Evolutionary conservation across 768 basidiomycete species (phyloP).

Genomic region (Leucogyrophana mollusca): DNA sequence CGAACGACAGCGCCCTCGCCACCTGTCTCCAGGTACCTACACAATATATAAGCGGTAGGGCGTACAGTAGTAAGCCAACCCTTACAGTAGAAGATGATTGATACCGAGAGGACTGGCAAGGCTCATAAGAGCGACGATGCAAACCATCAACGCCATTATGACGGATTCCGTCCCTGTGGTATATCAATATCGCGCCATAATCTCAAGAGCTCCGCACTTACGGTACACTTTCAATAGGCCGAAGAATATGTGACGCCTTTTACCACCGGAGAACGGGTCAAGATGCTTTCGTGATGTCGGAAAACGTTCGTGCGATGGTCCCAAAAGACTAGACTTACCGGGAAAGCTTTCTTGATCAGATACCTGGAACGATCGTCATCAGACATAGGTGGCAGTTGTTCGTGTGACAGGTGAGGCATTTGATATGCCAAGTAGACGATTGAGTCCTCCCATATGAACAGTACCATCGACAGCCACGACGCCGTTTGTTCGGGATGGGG

Average conservation of each 20-base stretch:
- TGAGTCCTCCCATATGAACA: slow-evolving; percentile 54
- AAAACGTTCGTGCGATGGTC: neutral
- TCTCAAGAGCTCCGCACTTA: neutral
- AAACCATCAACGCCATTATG: slow-evolving; percentile 5
- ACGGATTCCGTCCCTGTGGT: slow-evolving; percentile 5
- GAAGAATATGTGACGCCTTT: slow-evolving; percentile 13
- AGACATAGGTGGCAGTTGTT: slow-evolving; percentile 45
- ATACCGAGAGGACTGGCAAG: slow-evolving; percentile 30
- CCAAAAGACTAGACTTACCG: slow-evolving; percentile 13
- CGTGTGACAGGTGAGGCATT: slow-evolving; percentile 41
- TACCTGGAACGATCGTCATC: slow-evolving; percentile 42
- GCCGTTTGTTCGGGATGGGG: slow-evolving; percentile 42
- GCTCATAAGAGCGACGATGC: slow-evolving; percentile 13
- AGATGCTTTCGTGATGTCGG: slow-evolving; percentile 18
- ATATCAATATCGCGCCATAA: neutral
- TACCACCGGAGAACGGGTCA: slow-evolving; percentile 17
- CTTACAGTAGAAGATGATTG: slow-evolving; percentile 29
- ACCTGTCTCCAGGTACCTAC: slow-evolving; percentile 56
- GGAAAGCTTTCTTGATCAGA: slow-evolving; percentile 31
- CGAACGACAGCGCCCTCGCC: slow-evolving; percentile 47
- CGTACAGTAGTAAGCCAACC: neutral
- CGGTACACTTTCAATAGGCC: slow-evolving; percentile 11
- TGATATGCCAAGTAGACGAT: slow-evolving; percentile 43
- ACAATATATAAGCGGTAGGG: neutral
- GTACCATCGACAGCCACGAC: slow-evolving; percentile 31